Percentiles rank a stretch among this genome's conserved stretches.
These are phyloP conservation scores for Globisporangium splendens DNA, from an alignment of 352 stramenopile genomes.

Conservation along the genomic window DNA sequence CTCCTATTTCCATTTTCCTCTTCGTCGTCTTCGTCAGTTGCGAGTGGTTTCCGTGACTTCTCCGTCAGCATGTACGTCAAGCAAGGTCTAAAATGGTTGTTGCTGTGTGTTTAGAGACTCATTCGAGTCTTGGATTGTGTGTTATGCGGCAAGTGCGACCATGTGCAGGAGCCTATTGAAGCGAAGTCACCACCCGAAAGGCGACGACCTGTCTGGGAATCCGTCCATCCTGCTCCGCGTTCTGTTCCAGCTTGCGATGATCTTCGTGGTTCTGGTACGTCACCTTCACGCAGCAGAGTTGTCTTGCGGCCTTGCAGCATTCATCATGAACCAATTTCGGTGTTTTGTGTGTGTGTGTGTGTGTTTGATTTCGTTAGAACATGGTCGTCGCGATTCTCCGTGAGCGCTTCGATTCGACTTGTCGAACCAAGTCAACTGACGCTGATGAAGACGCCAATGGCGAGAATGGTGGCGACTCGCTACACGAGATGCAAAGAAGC, in stretches of 20 bases:
- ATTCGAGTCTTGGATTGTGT: not conserved
- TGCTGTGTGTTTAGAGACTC: not conserved
- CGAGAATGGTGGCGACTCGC: slow-evolving; percentile 14
- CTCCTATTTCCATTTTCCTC: slow-evolving; percentile 30
- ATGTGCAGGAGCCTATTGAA: slow-evolving; percentile 23
- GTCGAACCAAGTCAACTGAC: not conserved
- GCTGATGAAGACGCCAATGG: not conserved
- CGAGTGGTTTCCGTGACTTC: slow-evolving; percentile 32
- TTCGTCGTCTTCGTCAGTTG: slow-evolving; percentile 8
- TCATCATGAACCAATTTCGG: slow-evolving; percentile 9
- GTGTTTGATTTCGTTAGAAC: slow-evolving; percentile 28
- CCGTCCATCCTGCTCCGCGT: slow-evolving; percentile 25
- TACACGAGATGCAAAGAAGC: slow-evolving; percentile 59
- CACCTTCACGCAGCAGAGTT: not conserved
- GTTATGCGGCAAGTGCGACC: slow-evolving; percentile 19
- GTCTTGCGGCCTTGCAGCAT: not conserved
- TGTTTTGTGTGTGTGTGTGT: slow-evolving; percentile 27
- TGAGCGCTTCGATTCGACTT: slow-evolving; percentile 47
- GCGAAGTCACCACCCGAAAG: not conserved
- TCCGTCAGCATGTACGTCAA: slow-evolving; percentile 41
- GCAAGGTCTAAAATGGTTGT: not conserved
- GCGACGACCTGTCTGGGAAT: not conserved
- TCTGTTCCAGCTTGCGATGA: slow-evolving; percentile 35
- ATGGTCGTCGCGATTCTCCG: slow-evolving; percentile 55
- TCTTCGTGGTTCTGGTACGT: slow-evolving; percentile 44